Evolutionary conservation across 1,139 yeast genomes (phyloP).

Genomic region (Nakaseomyces kungkrabaensis): DNA sequence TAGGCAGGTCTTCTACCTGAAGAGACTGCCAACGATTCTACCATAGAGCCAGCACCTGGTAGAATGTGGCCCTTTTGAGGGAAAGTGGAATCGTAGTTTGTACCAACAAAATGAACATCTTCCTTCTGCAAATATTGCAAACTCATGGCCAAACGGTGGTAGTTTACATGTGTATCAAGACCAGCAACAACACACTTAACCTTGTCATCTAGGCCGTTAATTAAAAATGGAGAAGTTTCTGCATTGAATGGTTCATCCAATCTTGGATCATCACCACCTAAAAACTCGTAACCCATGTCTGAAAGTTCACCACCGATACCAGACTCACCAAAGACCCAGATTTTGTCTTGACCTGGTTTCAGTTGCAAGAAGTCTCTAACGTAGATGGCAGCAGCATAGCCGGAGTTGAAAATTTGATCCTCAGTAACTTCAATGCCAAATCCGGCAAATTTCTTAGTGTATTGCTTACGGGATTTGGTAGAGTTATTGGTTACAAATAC

Average conservation of each 20-base stretch:
- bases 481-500: conserved; percentile 93
- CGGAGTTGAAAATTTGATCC: conserved; percentile 80
- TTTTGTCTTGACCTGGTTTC: conserved; percentile 56
- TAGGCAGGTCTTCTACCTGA: conserved; percentile 68
- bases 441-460: conserved; percentile 62
- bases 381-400: conserved; percentile 86
- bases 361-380: conserved; percentile 65
- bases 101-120: conserved; percentile 71
- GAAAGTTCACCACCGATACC: conserved; percentile 71
- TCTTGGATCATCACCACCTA: conserved; percentile 63
- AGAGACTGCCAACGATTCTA: conserved; percentile 68
- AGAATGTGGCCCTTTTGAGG: conserved; percentile 78
- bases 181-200: conserved; percentile 92
- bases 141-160: conserved; percentile 71
- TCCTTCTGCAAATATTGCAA: conserved; percentile 69
- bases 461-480: conserved; percentile 74
- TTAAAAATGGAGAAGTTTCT: conserved; percentile 39
- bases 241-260: conserved; percentile 33
- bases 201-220: conserved; percentile 45
- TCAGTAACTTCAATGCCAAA: conserved; percentile 60
- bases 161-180: conserved; percentile 63
- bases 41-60: conserved; percentile 93
- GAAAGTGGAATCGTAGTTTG: conserved; percentile 92
- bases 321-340: conserved; percentile 76
- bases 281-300: conserved; percentile 54